Base-by-base conservation (phyloP, 768 basidiomycete genomes). In the Solioccasus polychromus region DNA sequence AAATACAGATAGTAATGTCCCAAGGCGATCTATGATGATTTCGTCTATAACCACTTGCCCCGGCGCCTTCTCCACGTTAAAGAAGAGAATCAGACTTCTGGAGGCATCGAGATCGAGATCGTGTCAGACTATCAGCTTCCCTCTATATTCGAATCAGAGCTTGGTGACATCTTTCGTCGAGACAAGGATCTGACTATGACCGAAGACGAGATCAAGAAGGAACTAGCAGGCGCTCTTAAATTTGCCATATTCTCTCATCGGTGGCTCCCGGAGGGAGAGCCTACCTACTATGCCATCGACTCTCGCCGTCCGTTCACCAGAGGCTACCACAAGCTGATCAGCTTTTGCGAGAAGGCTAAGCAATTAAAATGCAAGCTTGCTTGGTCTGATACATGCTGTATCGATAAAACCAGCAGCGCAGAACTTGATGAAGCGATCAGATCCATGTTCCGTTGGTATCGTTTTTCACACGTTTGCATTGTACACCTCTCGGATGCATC, bases 381-480 rank as follows among this genome's bases (percentile, higher is more conserved):
- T 14, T 54, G 53, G 53, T 45, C 52, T 2, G 52, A 54, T 12
- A 54, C 53, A 3, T 54, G 47, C 5, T 54, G 52, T 5, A 54
- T 54, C 20, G 36, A 54, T 12, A 54, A 54, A n/a, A 35, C 31
- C 5, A 54, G 52, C 24, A 54, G 52, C 8, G 47, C 46, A 17
- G 53, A 50, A 10, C 52, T 54, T 12, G 53, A 55, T 29, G 53
- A 54, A 10, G 48, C 52, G 3, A 50, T 55, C 26, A 42, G 53
- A 29, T 54, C 53, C 2, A 54, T 54, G 53, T 54, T 50, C 25
- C 47, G 53, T 14, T 55, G 53, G 53, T 54, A 54, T 30, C 47
- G 42, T 5, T 34, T 36, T 5, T 47, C 53, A 12, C 32, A 43
- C 19, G 23, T 55, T 4, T 55, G 54, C 43, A 42, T 56, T 24